Base-by-base conservation (phyloP, 345 rosid genomes). In the Camelina neglecta region DNA sequence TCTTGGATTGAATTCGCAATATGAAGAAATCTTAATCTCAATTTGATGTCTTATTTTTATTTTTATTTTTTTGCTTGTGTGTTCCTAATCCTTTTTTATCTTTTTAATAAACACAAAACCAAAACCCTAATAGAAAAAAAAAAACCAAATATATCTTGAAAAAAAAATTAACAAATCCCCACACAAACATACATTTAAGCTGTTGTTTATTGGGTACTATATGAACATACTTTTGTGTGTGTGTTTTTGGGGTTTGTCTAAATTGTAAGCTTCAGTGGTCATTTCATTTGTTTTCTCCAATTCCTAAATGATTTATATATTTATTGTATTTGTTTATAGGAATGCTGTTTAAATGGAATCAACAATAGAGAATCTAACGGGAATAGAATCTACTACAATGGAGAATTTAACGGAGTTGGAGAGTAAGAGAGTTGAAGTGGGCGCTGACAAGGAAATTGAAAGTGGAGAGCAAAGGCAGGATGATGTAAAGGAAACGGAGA, bases 331-430 rank as follows among this genome's bases (percentile, higher is more conserved):
- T 26, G 24, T 67, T 4, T 4, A 7, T 60, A 78, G 81, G 81
- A 42, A 66, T 78, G 77, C 69, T 78, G 56, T 53, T 53, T 11
- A 51, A 21, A 66, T 78, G 59, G 73, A 65, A 60, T 31, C 74
- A 42, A 44, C 79, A 41, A 51, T 54, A 13, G 73, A 77, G 29
- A 65, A 71, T 50, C 50, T 57, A 59, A 71, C 21, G 11, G 53
- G 16, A 7, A 65, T 77, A 31, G 73, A 66, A 44, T 33, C 75
- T 35, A 45, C 75, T 44, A 45, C 75, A 44, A 54, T 56, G 26
- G 73, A 78, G 39, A 66, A 65, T 33, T 21, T 59, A 51, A 72
- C 16, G 13, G 73, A 72, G 23, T 60, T 51, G 62, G 58, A 54
- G 77, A 67, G 26, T 72, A 65, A 33, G 69, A 53, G 33, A 60